Base-by-base conservation (phyloP, 305 asterid genomes). In the Rubia balearica region DNA sequence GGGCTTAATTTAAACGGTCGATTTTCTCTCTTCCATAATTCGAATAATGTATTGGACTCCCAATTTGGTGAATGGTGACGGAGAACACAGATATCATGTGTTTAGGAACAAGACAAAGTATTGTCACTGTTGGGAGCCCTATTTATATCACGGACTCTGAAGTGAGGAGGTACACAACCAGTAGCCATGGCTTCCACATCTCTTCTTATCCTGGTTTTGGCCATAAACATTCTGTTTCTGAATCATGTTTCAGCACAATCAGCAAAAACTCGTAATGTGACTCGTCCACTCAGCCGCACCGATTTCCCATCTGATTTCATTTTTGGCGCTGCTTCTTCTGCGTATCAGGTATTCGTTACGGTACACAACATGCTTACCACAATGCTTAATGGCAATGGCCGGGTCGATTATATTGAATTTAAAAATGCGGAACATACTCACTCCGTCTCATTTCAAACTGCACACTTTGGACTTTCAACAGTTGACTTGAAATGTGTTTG, bases 311-410 rank as follows among this genome's bases (percentile, higher is more conserved):
- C 61, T 0, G 53, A 21, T 55, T 69, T 75, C 56, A 19, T 71
- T 12, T 75, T 70, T 43, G 79, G 79, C 11, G 67, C 79, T 16
- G 49, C 79, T 36, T 75, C 79, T 14, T 63, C 75, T 22, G 75
- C 79, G 21, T 75, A 70, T 64, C 72, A 70, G 67, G 74, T 69
- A 16, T 8, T 49, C 9, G 33, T 30, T 19, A 16, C 7, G 56
- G 0, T 4, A 30, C 45, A 8, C 4, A 41, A 41, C 45, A 41
- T 41, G 5, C 7, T 41, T 41, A 41, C 2, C 9, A 6, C 5
- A 5, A n/a, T n/a, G n/a, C 45, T 8, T 41, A 6, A 41, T 30
- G 33, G 33, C 33, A 30, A 30, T 30, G 9, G 45, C 5, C 7
- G 0, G 45, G 7, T 41, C 7, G 45, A 8, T 5, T 41, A 41